These are phyloP conservation scores for Angomonas ambiguus DNA, from an alignment of 208 protist species.

Conservation along the genomic window DNA sequence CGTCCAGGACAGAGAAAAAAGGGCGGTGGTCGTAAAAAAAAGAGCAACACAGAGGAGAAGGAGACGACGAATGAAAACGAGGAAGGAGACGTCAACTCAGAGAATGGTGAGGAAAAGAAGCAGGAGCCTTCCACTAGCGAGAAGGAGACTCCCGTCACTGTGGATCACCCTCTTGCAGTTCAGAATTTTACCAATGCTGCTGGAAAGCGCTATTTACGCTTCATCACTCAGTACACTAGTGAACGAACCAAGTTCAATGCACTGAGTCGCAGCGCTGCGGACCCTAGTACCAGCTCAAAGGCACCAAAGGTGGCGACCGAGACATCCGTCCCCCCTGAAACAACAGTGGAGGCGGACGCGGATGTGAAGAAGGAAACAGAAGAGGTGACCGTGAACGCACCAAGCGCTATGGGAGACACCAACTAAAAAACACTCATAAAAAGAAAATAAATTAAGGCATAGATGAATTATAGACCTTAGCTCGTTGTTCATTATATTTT, in stretches of 20 bases:
- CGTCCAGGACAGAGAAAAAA: neutral
- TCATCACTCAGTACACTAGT: constrained; percentile 71
- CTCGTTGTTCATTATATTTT: neutral
- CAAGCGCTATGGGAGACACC: neutral
- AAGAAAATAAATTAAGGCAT: neutral
- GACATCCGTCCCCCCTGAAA: neutral
- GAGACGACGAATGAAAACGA: constrained; percentile 2
- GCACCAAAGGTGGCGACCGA: neutral
- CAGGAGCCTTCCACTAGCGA: neutral
- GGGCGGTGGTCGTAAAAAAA: constrained; percentile 14
- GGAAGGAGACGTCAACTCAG: constrained; percentile 2
- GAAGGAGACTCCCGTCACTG: neutral
- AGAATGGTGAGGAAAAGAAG: constrained; percentile 11
- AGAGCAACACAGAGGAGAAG: constrained; percentile 8
- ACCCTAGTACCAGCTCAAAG: neutral
- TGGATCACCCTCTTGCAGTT: constrained; percentile 63
- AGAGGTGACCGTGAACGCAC: neutral
- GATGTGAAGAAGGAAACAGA: neutral
- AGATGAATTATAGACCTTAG: constrained; percentile 4
- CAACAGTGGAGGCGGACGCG: neutral
- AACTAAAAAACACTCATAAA: no score
- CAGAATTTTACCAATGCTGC: constrained; percentile 32
- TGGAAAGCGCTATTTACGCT: constrained; percentile 63
- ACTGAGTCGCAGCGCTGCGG: constrained; percentile 23
- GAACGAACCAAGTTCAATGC: constrained; percentile 66